Percentiles rank a stretch among this genome's conserved stretches.
Conservation (phyloP, 2,329 filamentous ascomycete species). For the Cladosporium sphaerospermum region DNA sequence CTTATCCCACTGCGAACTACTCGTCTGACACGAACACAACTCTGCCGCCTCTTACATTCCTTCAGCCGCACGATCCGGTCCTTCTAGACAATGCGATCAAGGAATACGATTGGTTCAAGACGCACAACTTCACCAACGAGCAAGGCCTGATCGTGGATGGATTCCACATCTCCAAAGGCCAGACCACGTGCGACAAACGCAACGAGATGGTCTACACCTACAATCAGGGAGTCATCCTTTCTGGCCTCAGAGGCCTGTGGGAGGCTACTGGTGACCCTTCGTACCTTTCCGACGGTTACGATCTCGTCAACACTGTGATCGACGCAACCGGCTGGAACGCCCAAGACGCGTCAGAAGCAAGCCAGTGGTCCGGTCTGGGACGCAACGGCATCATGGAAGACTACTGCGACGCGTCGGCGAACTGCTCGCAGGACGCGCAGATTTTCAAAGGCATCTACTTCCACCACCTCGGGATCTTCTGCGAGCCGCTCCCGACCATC, state of each 20-base stretch:
- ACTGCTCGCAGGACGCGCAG: constrained; percentile 77
- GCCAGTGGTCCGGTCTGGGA: constrained; percentile 67
- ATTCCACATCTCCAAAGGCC: constrained; percentile 69
- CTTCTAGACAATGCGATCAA: constrained; percentile 69
- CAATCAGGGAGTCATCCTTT: constrained; percentile 87
- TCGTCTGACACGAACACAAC: constrained; percentile 27
- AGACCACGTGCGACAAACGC: constrained; percentile 58
- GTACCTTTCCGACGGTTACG: constrained; percentile 75
- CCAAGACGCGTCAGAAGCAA: constrained; percentile 9
- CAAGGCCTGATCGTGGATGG: constrained; percentile 78
- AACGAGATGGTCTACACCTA: constrained; percentile 93
- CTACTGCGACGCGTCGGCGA: constrained; percentile 66
- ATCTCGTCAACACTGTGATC: constrained; percentile 66
- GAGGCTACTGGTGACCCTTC: constrained; percentile 63
- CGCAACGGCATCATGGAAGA: constrained; percentile 78
- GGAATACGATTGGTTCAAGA: constrained; percentile 73
- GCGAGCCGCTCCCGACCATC: constrained; percentile 52
- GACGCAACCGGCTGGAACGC: constrained; percentile 67
- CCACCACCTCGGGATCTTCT: constrained; percentile 79
- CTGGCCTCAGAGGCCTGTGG: constrained; percentile 76
- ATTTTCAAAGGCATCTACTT: constrained; percentile 97
- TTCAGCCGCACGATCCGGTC: constrained; percentile 30
- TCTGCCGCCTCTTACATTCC: constrained; percentile 40
- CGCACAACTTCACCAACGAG: constrained; percentile 72
- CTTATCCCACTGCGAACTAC: constrained; percentile 29